Conservation (phyloP, 352 stramenopile genomes). For the Phytopythium boreale region DNA sequence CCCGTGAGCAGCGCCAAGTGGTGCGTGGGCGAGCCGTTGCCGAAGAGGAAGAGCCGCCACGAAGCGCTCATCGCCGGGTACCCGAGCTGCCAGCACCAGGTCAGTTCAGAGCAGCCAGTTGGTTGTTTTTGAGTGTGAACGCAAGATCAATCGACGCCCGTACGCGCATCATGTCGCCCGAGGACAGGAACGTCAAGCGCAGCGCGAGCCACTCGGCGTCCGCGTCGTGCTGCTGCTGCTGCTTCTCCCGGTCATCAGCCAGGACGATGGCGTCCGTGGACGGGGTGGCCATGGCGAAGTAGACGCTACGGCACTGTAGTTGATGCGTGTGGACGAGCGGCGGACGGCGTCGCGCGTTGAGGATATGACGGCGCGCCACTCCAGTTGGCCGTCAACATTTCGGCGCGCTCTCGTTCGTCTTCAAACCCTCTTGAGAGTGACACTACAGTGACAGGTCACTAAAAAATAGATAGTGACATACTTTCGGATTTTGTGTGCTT, state of each 20-base stretch:
- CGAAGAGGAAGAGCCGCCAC: constrained; percentile 83
- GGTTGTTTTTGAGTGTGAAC: background rate
- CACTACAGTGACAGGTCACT: too few relatives aligned
- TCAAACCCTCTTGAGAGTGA: too few relatives aligned
- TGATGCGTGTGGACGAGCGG: background rate
- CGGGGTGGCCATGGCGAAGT: background rate
- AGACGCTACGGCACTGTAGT: too few relatives aligned
- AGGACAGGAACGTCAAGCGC: constrained; percentile 26
- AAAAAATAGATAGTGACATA: background rate
- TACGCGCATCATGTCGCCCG: constrained; percentile 49
- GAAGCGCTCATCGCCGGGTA: constrained; percentile 54
- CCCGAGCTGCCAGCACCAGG: constrained; percentile 33
- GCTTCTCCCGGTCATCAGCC: background rate
- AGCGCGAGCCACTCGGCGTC: constrained; percentile 32
- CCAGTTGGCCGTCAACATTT: too few relatives aligned
- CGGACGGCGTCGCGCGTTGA: too few relatives aligned
- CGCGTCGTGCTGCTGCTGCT: constrained; percentile 3
- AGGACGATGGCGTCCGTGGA: background rate
- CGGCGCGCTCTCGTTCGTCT: too few relatives aligned
- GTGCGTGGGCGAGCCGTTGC: constrained; percentile 79
- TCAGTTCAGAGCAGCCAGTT: background rate
- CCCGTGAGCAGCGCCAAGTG: constrained; percentile 78
- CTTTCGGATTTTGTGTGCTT: background rate
- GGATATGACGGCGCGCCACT: too few relatives aligned
- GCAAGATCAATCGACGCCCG: background rate